Percentiles rank a stretch among this genome's conserved stretches.
Conservation (phyloP, 371 early-diverging fungal species). For the Cladochytrium tenue region DNA sequence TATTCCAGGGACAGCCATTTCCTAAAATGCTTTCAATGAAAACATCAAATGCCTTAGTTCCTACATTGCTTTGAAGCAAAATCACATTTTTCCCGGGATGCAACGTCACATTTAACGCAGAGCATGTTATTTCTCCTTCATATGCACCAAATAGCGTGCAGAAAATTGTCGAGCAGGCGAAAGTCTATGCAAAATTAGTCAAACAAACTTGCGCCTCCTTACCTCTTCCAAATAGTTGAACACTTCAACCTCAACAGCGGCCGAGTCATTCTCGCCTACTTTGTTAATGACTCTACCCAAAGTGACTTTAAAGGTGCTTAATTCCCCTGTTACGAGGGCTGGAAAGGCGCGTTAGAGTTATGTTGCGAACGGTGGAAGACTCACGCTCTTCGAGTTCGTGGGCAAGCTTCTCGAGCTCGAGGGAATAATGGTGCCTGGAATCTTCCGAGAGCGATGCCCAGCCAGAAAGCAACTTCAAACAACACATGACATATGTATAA, state of each 20-base stretch:
- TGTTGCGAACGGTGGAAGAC: neutral
- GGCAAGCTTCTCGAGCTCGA: neutral
- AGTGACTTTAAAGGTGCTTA: neutral
- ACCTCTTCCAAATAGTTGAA: constrained; percentile 65
- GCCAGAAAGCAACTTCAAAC: neutral
- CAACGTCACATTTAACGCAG: constrained; percentile 43
- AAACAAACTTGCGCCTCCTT: constrained; percentile 6
- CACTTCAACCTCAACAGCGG: constrained; percentile 28
- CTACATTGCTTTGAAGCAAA: constrained; percentile 65
- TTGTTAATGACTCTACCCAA: neutral
- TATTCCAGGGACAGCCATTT: constrained; percentile 18
- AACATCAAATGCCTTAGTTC: neutral
- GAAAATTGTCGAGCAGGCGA: constrained; percentile 22
- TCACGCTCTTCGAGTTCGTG: neutral
- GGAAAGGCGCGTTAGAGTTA: neutral
- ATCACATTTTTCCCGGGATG: constrained; percentile 68
- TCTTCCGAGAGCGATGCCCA: neutral
- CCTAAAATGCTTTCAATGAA: constrained; percentile 11
- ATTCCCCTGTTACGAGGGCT: neutral
- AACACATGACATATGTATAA: neutral
- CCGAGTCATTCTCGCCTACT: neutral
- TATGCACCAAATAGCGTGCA: constrained; percentile 62
- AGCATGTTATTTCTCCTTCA: constrained; percentile 55
- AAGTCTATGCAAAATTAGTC: neutral
- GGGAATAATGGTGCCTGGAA: neutral